Conservation (phyloP, 306 rosid genomes). For the Vicia villosa region DNA sequence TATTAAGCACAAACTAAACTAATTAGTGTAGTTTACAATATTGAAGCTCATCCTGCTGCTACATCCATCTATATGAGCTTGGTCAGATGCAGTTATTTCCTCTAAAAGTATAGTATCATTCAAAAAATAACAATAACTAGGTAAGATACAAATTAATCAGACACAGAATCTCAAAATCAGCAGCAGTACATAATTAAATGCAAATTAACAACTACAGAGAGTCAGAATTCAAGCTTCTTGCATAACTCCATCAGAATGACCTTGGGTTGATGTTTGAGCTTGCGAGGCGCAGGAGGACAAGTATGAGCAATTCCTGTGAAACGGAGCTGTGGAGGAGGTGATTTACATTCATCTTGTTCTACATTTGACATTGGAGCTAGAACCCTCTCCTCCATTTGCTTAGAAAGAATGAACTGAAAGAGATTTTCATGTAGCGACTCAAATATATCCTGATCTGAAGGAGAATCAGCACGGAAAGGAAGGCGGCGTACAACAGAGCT, state of each 20-base stretch:
- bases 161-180: constrained; percentile 3
- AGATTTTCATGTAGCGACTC: constrained; percentile 61
- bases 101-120: constrained; percentile 1
- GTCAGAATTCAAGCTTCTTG: constrained; percentile 78
- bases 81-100: constrained; percentile 30
- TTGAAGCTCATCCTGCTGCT: constrained; percentile 14
- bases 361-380: constrained; percentile 37
- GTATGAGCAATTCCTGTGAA: constrained; percentile 50
- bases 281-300: constrained; percentile 67
- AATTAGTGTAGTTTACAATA: neutral
- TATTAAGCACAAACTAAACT: neutral
- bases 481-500: constrained; percentile 57
- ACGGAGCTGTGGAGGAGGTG: constrained; percentile 45
- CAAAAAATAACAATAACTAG: constrained; percentile 16
- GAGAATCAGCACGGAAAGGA: constrained; percentile 47
- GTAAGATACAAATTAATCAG: constrained; percentile 15
- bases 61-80: constrained; percentile 21
- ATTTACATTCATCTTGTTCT: constrained; percentile 39
- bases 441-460: constrained; percentile 64
- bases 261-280: constrained; percentile 40
- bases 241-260: constrained; percentile 50
- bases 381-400: constrained; percentile 44
- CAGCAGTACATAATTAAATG: constrained; percentile 4
- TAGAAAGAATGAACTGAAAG: constrained; percentile 60
- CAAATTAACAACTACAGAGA: neutral